phyloP scores from a whole-genome alignment of 2,329 filamentous ascomycete genomes.

The Helminthosporium solani region DNA sequence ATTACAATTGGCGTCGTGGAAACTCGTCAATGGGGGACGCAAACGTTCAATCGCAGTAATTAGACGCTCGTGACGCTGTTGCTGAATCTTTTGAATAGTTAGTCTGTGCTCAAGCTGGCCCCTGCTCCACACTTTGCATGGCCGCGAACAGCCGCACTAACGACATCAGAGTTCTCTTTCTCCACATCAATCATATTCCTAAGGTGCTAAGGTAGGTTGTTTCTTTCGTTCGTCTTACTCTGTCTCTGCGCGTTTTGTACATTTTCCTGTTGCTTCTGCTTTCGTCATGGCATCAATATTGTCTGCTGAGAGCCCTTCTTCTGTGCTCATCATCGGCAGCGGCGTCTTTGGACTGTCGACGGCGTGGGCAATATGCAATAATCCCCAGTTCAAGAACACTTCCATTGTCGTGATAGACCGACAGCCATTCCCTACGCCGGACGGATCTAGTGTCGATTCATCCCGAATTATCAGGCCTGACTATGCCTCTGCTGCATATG shows the following conservation, averaged over 20 bases:
- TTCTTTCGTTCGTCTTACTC: not conserved
- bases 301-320: slow-evolving; percentile 38
- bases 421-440: slow-evolving; percentile 58
- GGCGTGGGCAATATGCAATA: slow-evolving; percentile 68
- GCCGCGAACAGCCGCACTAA: slow-evolving; percentile 1
- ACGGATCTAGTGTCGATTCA: slow-evolving; percentile 59
- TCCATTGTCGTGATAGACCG: slow-evolving; percentile 61
- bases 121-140: not conserved
- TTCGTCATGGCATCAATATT: slow-evolving; percentile 22
- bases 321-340: slow-evolving; percentile 52
- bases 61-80: too few relatives aligned
- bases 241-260: not conserved
- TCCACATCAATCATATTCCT: slow-evolving; percentile 8
- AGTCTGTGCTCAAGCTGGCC: slow-evolving; percentile 1
- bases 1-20: slow-evolving; percentile 6
- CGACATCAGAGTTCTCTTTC: slow-evolving; percentile 24
- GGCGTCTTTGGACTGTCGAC: slow-evolving; percentile 63
- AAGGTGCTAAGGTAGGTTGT: slow-evolving; percentile 11
- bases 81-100: slow-evolving; percentile 15
- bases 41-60: slow-evolving; percentile 18
- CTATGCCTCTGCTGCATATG: slow-evolving; percentile 79
- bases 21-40: slow-evolving; percentile 9
- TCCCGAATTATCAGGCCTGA: slow-evolving; percentile 69
- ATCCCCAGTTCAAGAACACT: slow-evolving; percentile 53
- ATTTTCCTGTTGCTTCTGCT: not conserved